A percentile compares a stretch with the other conserved stretches of the same genome.
phyloP scores from a whole-genome alignment of 805 yeast species.

The Yamadazyma sp. region DNA sequence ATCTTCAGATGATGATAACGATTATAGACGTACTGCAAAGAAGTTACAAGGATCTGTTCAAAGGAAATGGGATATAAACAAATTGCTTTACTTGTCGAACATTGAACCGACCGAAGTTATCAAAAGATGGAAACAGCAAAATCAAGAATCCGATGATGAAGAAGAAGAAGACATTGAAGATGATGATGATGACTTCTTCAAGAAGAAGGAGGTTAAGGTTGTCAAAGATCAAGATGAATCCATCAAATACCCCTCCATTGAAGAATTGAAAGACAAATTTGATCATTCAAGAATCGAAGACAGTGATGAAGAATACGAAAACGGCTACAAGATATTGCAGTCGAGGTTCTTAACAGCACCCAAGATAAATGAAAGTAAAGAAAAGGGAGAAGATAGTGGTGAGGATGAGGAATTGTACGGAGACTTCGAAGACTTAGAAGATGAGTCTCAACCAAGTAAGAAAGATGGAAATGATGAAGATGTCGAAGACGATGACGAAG shows the following conservation, averaged over 20 bases:
- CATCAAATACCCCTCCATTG: constrained; percentile 32
- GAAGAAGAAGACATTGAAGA: constrained; percentile 39
- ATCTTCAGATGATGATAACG: constrained; percentile 35
- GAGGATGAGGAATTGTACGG: constrained; percentile 53
- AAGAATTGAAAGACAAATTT: constrained; percentile 47
- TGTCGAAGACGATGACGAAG: constrained; percentile 23
- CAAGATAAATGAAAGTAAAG: constrained; percentile 34
- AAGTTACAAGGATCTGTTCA: constrained; percentile 52
- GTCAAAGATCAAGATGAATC: constrained; percentile 29
- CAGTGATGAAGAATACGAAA: constrained; percentile 38
- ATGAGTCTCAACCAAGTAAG: constrained; percentile 20
- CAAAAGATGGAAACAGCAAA: constrained; percentile 63
- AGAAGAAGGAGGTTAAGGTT: constrained; percentile 33
- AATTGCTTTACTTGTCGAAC: constrained; percentile 75
- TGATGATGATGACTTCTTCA: constrained; percentile 54
- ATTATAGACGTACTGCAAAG: constrained; percentile 53
- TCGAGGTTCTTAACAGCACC: constrained; percentile 56
- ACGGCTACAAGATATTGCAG: constrained; percentile 40
- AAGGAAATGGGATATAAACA: constrained; percentile 75
- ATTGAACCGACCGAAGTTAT: constrained; percentile 72
- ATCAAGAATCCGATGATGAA: constrained; percentile 39
- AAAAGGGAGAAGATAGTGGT: constrained; percentile 23
- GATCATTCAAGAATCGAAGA: constrained; percentile 22
- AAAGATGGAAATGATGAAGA: constrained; percentile 25
- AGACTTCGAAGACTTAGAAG: constrained; percentile 55